A percentile compares a stretch with the other conserved stretches of the same genome.
These are phyloP conservation scores for Cryphonectria nitschkei DNA, from an alignment of 2,329 filamentous ascomycete species.

Conservation along the genomic window DNA sequence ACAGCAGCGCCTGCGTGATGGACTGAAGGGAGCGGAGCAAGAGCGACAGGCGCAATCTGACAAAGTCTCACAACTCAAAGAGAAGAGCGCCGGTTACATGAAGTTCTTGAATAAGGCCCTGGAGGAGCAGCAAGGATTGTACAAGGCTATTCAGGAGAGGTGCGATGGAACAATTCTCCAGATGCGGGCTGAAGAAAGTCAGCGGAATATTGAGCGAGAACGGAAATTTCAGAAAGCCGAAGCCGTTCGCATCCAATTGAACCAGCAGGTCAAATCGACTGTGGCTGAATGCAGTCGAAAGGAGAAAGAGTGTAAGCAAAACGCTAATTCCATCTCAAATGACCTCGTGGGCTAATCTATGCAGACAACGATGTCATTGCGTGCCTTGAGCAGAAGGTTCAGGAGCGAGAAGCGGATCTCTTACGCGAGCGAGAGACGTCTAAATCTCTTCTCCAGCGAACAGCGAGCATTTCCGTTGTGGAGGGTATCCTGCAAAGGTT, in stretches of 20 bases:
- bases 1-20: conserved; percentile 33
- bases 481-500: conserved; percentile 16
- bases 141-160: conserved; percentile 38
- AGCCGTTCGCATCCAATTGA: conserved; percentile 38
- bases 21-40: conserved; percentile 35
- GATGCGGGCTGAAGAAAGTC: conserved; percentile 39
- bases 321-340: background rate
- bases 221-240: conserved; percentile 40
- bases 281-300: conserved; percentile 22
- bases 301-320: conserved; percentile 25
- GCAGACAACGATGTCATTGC: conserved; percentile 31
- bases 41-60: conserved; percentile 37
- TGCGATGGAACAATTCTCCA: conserved; percentile 41
- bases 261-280: conserved; percentile 31
- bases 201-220: conserved; percentile 33
- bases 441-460: conserved; percentile 15
- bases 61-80: conserved; percentile 38
- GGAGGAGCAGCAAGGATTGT: conserved; percentile 51
- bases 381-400: conserved; percentile 26
- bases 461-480: conserved; percentile 12
- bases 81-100: conserved; percentile 42
- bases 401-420: conserved; percentile 22
- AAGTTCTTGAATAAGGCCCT: conserved; percentile 50
- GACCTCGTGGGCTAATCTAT: conserved; percentile 2
- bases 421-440: conserved; percentile 21